Evolutionary conservation across 306 rosid species (phyloP), one percentile per base, ranked within the genome.

Genomic region (Chamaecrista fasciculata): DNA sequence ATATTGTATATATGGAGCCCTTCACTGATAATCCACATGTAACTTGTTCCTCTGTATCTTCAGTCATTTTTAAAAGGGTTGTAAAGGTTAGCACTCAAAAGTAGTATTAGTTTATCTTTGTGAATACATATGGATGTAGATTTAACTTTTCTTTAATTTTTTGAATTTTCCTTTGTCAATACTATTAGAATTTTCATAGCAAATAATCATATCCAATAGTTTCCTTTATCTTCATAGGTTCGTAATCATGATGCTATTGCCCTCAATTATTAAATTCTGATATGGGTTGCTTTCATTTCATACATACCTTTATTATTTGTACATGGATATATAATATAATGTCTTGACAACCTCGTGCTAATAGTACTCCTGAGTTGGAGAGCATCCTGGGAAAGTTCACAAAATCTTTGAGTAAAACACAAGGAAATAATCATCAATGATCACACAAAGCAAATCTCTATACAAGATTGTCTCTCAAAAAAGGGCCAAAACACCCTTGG

Each of bases 401-500:
- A 58, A 24, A 51, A 31, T 40, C 28, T 49, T 75, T 61, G 89
- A 66, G 87, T 84, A 74, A 84, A 79, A 48, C 64, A 73, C 73
- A 79, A 79, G 90, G 20, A 37, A 82, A 58, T 71, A 82, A 58
- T 71, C 29, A 65, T 72, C 18, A 49, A 76, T 66, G 48, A 73
- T 58, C 28, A 39, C 9, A 49, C 16, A 3, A 2, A 71, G 51
- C 80, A 73, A 52, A 31, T 57, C 79, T 74, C 69, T 57, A 47
- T 36, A 18, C 31, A 67, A 74, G 74, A 18, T 40, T 48, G 67
- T 77, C 74, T 69, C 71, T 9, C 2, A 65, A 78, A 82, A 59
- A 8, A 31, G 74, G 64, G 24, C 12, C 66, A 44, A 48, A 66
- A 60, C 73, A 44, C 57, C 68, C 18, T 50, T 60, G 72, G 79